Conservation (phyloP, 2,329 filamentous ascomycete species). For the Eurotiales sp. region DNA sequence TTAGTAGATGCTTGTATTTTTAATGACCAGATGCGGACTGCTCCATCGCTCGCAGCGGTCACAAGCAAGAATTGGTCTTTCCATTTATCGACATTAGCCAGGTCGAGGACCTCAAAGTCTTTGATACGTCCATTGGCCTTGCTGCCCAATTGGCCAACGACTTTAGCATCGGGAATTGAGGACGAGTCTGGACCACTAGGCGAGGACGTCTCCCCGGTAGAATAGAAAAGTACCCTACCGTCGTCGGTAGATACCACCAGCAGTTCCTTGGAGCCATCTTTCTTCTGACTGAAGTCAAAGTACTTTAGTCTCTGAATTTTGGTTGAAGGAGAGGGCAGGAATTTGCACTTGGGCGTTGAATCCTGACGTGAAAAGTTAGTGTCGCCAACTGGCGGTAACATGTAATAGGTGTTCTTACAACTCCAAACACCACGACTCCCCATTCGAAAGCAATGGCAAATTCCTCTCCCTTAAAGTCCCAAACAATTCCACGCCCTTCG, state of each 20-base stretch:
- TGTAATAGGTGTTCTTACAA: slow-evolving; percentile 44
- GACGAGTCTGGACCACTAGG: slow-evolving; percentile 47
- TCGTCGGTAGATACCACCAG: slow-evolving; percentile 85
- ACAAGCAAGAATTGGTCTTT: slow-evolving; percentile 55
- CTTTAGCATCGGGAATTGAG: slow-evolving; percentile 55
- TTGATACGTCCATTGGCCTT: slow-evolving; percentile 73
- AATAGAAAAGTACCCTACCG: slow-evolving; percentile 79
- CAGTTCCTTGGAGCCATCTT: slow-evolving; percentile 51
- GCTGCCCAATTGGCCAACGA: slow-evolving; percentile 76
- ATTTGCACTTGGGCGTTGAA: slow-evolving; percentile 71
- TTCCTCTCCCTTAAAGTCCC: slow-evolving; percentile 73
- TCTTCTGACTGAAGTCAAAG: slow-evolving; percentile 46
- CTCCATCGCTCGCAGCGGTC: slow-evolving; percentile 80
- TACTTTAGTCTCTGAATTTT: slow-evolving; percentile 85
- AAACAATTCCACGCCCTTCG: slow-evolving; percentile 77
- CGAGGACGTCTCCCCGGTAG: slow-evolving; percentile 50
- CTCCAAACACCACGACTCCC: slow-evolving; percentile 78
- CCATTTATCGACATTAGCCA: slow-evolving; percentile 32
- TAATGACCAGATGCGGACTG: slow-evolving; percentile 73
- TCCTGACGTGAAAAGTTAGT: slow-evolving; percentile 47
- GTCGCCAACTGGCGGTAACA: neutral
- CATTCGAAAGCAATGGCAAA: slow-evolving; percentile 88
- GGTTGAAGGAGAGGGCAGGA: slow-evolving; percentile 63
- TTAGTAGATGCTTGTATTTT: slow-evolving; percentile 13
- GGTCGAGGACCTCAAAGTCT: slow-evolving; percentile 69